These are phyloP conservation scores for Citrus medica DNA, from an alignment of 345 rosid species.

Conservation along the genomic window DNA sequence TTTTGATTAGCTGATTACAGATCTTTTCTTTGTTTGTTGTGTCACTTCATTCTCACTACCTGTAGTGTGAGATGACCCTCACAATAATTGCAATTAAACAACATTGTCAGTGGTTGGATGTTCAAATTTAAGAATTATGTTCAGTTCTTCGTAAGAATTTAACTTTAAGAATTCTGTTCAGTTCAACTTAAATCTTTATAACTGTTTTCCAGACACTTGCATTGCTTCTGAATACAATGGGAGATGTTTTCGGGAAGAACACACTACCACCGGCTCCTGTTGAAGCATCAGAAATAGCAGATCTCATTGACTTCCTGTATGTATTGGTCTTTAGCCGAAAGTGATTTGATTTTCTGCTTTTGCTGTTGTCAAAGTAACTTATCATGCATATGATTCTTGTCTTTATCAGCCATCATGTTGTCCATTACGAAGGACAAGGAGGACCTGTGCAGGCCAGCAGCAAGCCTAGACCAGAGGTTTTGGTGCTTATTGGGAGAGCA, in stretches of 20 bases:
- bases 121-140: not conserved
- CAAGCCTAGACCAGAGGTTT: slow-evolving; percentile 78
- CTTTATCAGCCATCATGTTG: slow-evolving; percentile 66
- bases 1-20: not conserved
- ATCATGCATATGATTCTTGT: not conserved
- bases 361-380: not conserved
- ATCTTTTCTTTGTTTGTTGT: not conserved
- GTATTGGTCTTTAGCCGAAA: slow-evolving; percentile 16
- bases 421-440: slow-evolving; percentile 95
- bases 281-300: slow-evolving; percentile 81
- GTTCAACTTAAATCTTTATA: not conserved
- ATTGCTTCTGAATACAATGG: slow-evolving; percentile 60
- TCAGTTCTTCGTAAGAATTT: not conserved
- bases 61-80: not conserved
- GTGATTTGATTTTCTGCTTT: not conserved
- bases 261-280: slow-evolving; percentile 46
- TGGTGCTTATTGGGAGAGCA: slow-evolving; percentile 60
- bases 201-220: slow-evolving; percentile 53
- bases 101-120: not conserved
- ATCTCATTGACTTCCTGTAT: slow-evolving; percentile 89
- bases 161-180: not conserved
- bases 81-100: not conserved
- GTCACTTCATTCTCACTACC: not conserved
- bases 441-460: slow-evolving; percentile 89
- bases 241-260: slow-evolving; percentile 82